These are phyloP conservation scores for Rubia yunnanensis DNA, from an alignment of 257 asterid species.

Conservation along the genomic window DNA sequence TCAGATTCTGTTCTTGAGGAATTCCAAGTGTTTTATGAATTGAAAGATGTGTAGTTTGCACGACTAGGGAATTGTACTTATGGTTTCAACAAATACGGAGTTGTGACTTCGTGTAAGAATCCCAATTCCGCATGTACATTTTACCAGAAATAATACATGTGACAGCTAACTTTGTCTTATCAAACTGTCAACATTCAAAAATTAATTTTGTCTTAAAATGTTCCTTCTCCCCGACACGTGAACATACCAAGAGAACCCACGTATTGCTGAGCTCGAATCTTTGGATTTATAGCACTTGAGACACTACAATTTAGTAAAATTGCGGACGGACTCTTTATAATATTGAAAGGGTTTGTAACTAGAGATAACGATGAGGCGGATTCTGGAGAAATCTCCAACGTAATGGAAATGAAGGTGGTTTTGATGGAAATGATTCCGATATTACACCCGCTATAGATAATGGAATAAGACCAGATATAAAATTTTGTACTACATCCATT, in stretches of 20 bases:
- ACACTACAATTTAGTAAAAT: too few relatives aligned
- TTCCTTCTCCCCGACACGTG: slow-evolving; percentile 1
- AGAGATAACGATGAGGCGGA: too few relatives aligned
- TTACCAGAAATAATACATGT: slow-evolving; percentile 6
- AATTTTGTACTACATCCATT: too few relatives aligned
- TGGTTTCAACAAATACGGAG: not conserved
- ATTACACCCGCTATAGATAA: too few relatives aligned
- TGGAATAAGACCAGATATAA: too few relatives aligned
- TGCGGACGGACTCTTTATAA: too few relatives aligned
- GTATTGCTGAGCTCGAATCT: not conserved
- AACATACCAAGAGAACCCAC: not conserved
- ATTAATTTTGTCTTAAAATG: not conserved
- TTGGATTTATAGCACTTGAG: not conserved
- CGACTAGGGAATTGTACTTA: slow-evolving; percentile 21
- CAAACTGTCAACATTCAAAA: slow-evolving; percentile 21
- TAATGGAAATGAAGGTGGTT: too few relatives aligned
- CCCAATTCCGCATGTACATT: not conserved
- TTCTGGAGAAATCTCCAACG: too few relatives aligned
- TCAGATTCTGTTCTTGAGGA: slow-evolving; percentile 42
- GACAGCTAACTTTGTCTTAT: slow-evolving; percentile 30
- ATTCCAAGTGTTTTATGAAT: slow-evolving; percentile 3
- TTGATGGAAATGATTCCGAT: too few relatives aligned
- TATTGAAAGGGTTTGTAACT: too few relatives aligned
- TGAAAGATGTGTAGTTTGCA: slow-evolving; percentile 47
- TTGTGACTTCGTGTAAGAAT: slow-evolving; percentile 2